Percentiles rank a stretch among this genome's conserved stretches.
phyloP scores from a whole-genome alignment of 257 asterid species.

The Avicennia marina region DNA sequence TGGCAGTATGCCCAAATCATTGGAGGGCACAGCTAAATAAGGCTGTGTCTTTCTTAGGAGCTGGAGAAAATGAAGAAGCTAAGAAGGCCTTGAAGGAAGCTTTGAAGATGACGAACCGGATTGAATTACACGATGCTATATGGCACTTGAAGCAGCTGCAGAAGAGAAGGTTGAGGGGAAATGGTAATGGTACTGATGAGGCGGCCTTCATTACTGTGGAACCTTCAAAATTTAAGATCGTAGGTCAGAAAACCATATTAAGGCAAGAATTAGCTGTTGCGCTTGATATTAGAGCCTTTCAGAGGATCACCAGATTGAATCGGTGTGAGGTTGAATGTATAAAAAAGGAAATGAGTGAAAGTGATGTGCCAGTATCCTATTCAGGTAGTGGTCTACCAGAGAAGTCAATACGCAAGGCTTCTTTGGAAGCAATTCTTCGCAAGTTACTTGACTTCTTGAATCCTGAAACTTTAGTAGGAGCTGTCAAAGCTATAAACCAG shows the following conservation, averaged over 20 bases:
- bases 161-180: conserved; percentile 75
- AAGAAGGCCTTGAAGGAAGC: conserved; percentile 96
- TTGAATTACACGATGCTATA: conserved; percentile 87
- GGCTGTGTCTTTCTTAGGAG: conserved; percentile 89
- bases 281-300: conserved; percentile 80
- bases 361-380: conserved; percentile 70
- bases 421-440: conserved; percentile 70
- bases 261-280: conserved; percentile 71
- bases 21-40: conserved; percentile 98
- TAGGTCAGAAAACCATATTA: conserved; percentile 68
- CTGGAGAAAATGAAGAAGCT: conserved; percentile 95
- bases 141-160: conserved; percentile 91
- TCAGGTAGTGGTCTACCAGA: conserved; percentile 80
- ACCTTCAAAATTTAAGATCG: conserved; percentile 66
- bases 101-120: conserved; percentile 88
- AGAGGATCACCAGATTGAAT: conserved; percentile 84
- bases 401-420: conserved; percentile 87
- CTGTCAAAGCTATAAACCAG: conserved; percentile 89
- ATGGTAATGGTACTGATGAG: conserved; percentile 54
- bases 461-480: conserved; percentile 92
- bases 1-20: conserved; percentile 92
- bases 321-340: conserved; percentile 74
- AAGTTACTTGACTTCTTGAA: conserved; percentile 80
- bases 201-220: conserved; percentile 66
- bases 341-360: conserved; percentile 83